Base-by-base conservation (phyloP, 768 basidiomycete genomes). In the Xerocomellus chrysenteron region DNA sequence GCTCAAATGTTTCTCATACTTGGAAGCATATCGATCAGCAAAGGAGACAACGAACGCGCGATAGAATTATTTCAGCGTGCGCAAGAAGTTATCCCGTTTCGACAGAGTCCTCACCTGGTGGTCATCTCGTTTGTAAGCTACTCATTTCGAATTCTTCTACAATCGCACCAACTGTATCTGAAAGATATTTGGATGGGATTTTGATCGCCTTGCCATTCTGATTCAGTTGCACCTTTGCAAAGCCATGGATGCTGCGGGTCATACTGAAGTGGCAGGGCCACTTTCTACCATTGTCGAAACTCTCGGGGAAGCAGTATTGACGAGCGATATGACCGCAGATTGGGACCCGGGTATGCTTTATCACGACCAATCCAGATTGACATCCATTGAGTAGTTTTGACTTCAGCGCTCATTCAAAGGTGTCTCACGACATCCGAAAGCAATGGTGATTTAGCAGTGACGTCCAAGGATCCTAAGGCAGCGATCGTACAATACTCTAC, bases 161-260 rank as follows among this genome's bases (percentile, higher is more conserved):
- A 9, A 14, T 2, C 9, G 1, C 3, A 19, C 35, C 3, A 14
- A 56, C 42, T 4, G 5, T 12, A 32, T 24, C 33, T 5, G 11
- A 21, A 16, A 59, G 58, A 28, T 59, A 2, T 59, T 59, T 30
- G 55, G 42, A 14, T 59, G 56, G 58, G 24, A 59, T 12, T 47
- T 52, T 16, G 50, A 58, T 4, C 28, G 4, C 10, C 50, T 59
- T 14, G 35, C n/a, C 9, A 9, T 39, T 11, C 30, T 17, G 14
- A 41, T 57, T 21, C 35, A 48, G 8, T 14, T 5, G 10, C 30
- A 32, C 14, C 41, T 55, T 10, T 32, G 30, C 30, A 28, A 44
- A 50, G 42, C 57, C 10, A 19, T 37, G 21, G 1, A 33, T 49
- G 53, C 46, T 13, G 17, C 24, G 2, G 51, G 45, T 5, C 14